Evolutionary conservation across 2,329 filamentous ascomycete species (phyloP).

Genomic region (Sporothrix pseudoabietina): DNA sequence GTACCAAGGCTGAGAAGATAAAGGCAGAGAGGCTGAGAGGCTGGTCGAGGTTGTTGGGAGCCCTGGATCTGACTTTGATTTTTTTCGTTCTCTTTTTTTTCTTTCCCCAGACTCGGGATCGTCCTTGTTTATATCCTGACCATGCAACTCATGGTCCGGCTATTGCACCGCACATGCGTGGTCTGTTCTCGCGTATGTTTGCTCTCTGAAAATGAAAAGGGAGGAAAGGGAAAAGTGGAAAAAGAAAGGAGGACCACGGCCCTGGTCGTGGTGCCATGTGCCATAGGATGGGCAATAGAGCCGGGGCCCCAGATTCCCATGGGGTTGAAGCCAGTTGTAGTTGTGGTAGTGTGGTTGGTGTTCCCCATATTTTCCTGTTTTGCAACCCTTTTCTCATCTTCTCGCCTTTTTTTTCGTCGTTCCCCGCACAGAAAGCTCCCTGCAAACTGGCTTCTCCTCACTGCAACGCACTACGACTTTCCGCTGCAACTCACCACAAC

Average conservation of each 20-base stretch:
- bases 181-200: background rate
- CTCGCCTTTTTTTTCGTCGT: background rate
- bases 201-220: background rate
- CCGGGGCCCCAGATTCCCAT: slow-evolving; percentile 13
- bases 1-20: background rate
- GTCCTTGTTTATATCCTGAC: slow-evolving; percentile 20
- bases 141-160: background rate
- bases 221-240: background rate
- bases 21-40: background rate
- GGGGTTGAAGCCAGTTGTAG: background rate
- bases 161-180: background rate
- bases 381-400: slow-evolving; percentile 14
- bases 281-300: slow-evolving; percentile 7
- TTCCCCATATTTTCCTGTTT: slow-evolving; percentile 25
- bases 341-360: background rate
- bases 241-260: background rate
- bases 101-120: background rate
- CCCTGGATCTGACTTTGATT: background rate
- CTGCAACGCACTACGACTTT: background rate
- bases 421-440: slow-evolving; percentile 15
- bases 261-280: slow-evolving; percentile 1
- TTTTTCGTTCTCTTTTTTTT: background rate
- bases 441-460: background rate
- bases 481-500: background rate
- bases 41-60: background rate